Percentiles rank a stretch among this genome's conserved stretches.
These are phyloP conservation scores for Obelidium mucronatum DNA, from an alignment of 192 early-diverging fungal species.

Conservation along the genomic window DNA sequence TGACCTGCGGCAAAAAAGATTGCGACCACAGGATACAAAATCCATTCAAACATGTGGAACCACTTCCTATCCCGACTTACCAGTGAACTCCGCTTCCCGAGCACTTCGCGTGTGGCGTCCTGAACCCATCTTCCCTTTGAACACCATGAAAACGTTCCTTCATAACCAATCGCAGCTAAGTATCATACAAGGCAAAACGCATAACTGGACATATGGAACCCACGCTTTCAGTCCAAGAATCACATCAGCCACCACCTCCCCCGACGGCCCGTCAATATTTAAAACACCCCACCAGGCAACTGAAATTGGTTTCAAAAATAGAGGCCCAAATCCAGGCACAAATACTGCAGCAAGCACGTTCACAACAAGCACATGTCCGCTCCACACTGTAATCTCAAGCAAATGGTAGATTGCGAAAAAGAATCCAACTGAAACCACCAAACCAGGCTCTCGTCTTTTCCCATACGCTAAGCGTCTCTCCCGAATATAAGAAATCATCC, in stretches of 20 bases:
- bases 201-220: constrained; percentile 8
- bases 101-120: background rate
- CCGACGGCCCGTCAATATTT: no score
- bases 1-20: background rate
- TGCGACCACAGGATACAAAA: constrained; percentile 2
- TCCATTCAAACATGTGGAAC: constrained; percentile 13
- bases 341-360: constrained; percentile 3
- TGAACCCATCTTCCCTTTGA: background rate
- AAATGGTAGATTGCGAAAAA: constrained; percentile 3
- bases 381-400: constrained; percentile 16
- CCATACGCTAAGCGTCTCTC: no score
- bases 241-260: background rate
- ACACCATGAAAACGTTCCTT: constrained; percentile 3
- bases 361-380: constrained; percentile 5
- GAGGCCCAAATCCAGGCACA: constrained; percentile 6
- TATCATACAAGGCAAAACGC: constrained; percentile 1
- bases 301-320: constrained; percentile 7
- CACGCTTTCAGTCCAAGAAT: background rate
- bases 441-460: background rate
- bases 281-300: background rate
- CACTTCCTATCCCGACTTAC: background rate
- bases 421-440: background rate
- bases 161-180: constrained; percentile 14
- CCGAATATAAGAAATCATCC: background rate
- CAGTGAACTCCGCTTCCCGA: constrained; percentile 1